phyloP scores from a whole-genome alignment of 2,329 filamentous ascomycete species.

The Aspergillus fructus region DNA sequence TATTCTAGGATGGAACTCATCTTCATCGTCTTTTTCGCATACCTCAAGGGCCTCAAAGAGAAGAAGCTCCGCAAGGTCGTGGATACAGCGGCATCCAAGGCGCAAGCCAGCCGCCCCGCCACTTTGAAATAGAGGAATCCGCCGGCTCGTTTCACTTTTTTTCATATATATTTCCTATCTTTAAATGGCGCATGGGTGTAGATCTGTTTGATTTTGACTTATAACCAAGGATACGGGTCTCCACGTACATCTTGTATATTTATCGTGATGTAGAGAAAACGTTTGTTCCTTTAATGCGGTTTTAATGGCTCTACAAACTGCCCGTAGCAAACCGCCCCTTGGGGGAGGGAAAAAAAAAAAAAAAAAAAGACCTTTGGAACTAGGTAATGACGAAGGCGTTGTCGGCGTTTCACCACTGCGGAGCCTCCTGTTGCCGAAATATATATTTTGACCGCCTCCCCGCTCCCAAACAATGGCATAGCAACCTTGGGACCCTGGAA shows the following conservation, averaged over 20 bases:
- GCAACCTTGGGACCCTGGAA: neutral
- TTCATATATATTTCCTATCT: slow-evolving; percentile 5
- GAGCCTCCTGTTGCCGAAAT: neutral
- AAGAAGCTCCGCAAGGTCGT: slow-evolving; percentile 69
- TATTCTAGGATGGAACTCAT: slow-evolving; percentile 72
- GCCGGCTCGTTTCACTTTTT: slow-evolving; percentile 10
- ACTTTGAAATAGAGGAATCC: slow-evolving; percentile 45
- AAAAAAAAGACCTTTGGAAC: too few relatives aligned
- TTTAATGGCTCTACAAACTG: too few relatives aligned
- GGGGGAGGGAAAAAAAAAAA: too few relatives aligned
- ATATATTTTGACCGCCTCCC: slow-evolving; percentile 5
- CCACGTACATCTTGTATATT: slow-evolving; percentile 14
- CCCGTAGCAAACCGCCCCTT: too few relatives aligned
- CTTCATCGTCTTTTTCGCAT: slow-evolving; percentile 83
- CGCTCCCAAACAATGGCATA: neutral
- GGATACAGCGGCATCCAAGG: slow-evolving; percentile 61
- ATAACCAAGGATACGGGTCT: slow-evolving; percentile 3
- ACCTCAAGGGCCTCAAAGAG: slow-evolving; percentile 68
- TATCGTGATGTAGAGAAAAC: slow-evolving; percentile 17
- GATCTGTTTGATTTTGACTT: slow-evolving; percentile 13
- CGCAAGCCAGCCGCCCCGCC: slow-evolving; percentile 53
- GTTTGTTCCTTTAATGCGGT: neutral
- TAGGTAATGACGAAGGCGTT: neutral
- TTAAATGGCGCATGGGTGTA: slow-evolving; percentile 19
- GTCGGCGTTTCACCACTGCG: neutral